Conservation (phyloP, 2,329 filamentous ascomycete genomes). For the Penicillium sp. region DNA sequence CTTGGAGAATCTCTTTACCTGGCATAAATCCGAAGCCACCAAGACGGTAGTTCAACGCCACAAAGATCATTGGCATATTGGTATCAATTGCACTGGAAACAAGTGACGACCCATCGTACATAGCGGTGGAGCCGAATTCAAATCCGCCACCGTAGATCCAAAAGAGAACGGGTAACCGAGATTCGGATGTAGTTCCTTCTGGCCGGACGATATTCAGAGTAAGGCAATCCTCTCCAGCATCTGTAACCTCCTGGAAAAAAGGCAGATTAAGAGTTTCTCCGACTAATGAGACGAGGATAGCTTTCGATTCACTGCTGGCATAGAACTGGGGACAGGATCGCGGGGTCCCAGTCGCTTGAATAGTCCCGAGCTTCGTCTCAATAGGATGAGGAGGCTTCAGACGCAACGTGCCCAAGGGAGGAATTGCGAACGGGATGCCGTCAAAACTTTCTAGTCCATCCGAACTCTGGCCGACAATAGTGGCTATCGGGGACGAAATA, state of each 20-base stretch:
- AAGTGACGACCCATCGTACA: conserved; percentile 39
- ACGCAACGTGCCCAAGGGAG: conserved; percentile 66
- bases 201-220: conserved; percentile 64
- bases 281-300: conserved; percentile 49
- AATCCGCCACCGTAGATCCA: conserved; percentile 70
- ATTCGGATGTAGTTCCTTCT: conserved; percentile 54
- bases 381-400: conserved; percentile 69
- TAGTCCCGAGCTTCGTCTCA: conserved; percentile 58
- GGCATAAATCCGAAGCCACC: conserved; percentile 74
- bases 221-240: conserved; percentile 65
- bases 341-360: conserved; percentile 61
- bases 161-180: conserved; percentile 67
- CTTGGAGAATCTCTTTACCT: conserved; percentile 66
- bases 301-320: conserved; percentile 53
- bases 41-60: conserved; percentile 76
- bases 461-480: too few species aligned
- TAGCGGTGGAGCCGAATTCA: conserved; percentile 50
- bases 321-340: conserved; percentile 73
- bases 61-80: conserved; percentile 70
- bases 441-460: conserved; percentile 64
- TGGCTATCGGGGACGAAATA: too few species aligned
- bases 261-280: conserved; percentile 57
- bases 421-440: conserved; percentile 74
- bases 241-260: conserved; percentile 58
- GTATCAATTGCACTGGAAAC: conserved; percentile 45